Evolutionary conservation across 2,329 filamentous ascomycete genomes (phyloP).

Genomic region (Lasiodiplodia sp.): DNA sequence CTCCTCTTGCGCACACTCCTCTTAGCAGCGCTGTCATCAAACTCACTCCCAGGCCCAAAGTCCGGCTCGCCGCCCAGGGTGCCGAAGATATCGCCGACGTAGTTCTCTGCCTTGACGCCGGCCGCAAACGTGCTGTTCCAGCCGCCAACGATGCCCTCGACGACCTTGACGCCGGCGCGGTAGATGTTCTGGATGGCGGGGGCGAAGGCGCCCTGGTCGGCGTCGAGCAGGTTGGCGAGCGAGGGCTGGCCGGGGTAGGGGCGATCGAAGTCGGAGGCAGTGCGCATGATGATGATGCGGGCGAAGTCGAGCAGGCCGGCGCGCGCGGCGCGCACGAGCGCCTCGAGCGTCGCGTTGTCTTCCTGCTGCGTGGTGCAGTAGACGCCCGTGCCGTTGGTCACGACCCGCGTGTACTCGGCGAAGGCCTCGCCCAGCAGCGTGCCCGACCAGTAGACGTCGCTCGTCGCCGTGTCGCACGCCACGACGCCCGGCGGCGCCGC

Average conservation of each 20-base stretch:
- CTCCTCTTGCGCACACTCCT: slow-evolving; percentile 27
- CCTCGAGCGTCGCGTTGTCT: slow-evolving; percentile 46
- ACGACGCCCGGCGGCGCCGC: slow-evolving; percentile 38
- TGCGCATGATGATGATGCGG: slow-evolving; percentile 46
- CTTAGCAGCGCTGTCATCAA: slow-evolving; percentile 33
- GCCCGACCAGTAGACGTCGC: slow-evolving; percentile 43
- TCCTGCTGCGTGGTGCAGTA: slow-evolving; percentile 48
- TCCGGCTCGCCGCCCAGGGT: slow-evolving; percentile 70
- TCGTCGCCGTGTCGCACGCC: slow-evolving; percentile 43
- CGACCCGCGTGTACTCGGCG: slow-evolving; percentile 39
- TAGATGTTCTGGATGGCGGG: slow-evolving; percentile 73
- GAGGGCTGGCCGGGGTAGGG: slow-evolving; percentile 65
- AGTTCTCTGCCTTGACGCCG: slow-evolving; percentile 67
- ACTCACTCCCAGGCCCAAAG: slow-evolving; percentile 64
- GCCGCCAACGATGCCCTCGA: slow-evolving; percentile 65
- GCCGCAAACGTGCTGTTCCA: slow-evolving; percentile 66
- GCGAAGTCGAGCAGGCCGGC: slow-evolving; percentile 42
- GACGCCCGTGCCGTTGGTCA: slow-evolving; percentile 45
- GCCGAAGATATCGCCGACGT: slow-evolving; percentile 75
- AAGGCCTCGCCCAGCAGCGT: slow-evolving; percentile 40
- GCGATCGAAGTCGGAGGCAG: slow-evolving; percentile 74
- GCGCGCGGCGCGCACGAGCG: slow-evolving; percentile 40
- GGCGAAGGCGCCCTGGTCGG: slow-evolving; percentile 67
- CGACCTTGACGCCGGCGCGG: slow-evolving; percentile 68
- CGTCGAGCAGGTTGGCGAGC: slow-evolving; percentile 65